Conservation (phyloP, 805 yeast species). For the Kodamaea hsintzibuensis region DNA sequence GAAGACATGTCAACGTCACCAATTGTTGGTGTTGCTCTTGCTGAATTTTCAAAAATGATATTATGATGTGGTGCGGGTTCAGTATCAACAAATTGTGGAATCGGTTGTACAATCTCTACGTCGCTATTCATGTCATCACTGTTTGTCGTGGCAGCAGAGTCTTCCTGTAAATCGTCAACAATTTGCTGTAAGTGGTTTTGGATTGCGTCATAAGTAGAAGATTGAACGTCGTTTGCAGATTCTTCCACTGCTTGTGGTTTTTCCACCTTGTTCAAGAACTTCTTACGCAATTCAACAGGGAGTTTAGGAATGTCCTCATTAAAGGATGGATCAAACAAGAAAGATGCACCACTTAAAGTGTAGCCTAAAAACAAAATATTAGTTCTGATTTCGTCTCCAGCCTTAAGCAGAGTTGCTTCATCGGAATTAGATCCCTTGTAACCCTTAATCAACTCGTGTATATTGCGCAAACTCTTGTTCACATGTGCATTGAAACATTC, state of each 20-base stretch:
- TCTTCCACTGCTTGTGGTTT: not conserved
- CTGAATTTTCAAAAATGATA: conserved; percentile 31
- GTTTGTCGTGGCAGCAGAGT: not conserved
- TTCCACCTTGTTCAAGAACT: not conserved
- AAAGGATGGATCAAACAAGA: conserved; percentile 71
- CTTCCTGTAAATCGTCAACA: conserved; percentile 20
- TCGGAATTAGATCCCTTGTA: conserved; percentile 14
- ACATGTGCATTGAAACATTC: conserved; percentile 54
- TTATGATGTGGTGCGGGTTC: not conserved
- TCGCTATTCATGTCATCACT: conserved; percentile 6
- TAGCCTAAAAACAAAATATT: conserved; percentile 59
- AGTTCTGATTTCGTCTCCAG: conserved; percentile 55
- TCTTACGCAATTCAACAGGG: conserved; percentile 10
- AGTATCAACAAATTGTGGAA: not conserved
- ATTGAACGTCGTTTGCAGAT: not conserved
- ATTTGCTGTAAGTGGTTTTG: conserved; percentile 36
- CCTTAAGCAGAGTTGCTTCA: conserved; percentile 23
- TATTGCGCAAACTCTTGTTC: conserved; percentile 41
- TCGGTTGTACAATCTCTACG: conserved; percentile 5
- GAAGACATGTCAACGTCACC: conserved; percentile 45
- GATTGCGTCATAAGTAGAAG: conserved; percentile 8
- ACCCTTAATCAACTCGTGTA: conserved; percentile 37
- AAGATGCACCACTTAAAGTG: conserved; percentile 67
- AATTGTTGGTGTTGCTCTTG: conserved; percentile 48
- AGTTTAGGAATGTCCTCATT: conserved; percentile 46